A percentile compares a stretch with the other conserved stretches of the same genome.
phyloP scores from a whole-genome alignment of 1,139 yeast genomes.

The Saccharomycopsis hybrid region DNA sequence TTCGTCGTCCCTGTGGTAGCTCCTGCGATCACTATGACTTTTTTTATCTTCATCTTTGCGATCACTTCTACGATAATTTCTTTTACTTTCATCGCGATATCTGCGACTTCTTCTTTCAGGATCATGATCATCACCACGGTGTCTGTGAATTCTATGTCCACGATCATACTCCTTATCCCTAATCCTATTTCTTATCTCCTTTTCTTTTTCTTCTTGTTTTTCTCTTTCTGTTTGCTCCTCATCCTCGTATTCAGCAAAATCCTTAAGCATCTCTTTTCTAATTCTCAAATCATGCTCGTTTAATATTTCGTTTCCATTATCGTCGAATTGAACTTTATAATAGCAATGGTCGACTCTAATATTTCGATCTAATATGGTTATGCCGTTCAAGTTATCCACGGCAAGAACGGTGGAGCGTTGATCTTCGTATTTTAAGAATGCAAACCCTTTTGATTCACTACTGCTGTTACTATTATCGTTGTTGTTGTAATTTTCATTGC shows the following conservation, averaged over 20 bases:
- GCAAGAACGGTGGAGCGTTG: slow-evolving; percentile 79
- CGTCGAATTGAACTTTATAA: slow-evolving; percentile 32
- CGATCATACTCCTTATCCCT: neutral
- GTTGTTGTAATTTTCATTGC: no score
- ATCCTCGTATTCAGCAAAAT: slow-evolving; percentile 9
- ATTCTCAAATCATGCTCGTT: slow-evolving; percentile 13
- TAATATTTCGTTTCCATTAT: slow-evolving; percentile 15
- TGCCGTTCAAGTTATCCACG: slow-evolving; percentile 82
- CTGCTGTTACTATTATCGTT: slow-evolving; percentile 63
- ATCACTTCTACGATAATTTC: neutral
- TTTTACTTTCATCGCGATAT: neutral
- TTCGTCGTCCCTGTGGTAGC: no score
- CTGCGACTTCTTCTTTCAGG: neutral
- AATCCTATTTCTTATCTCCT: neutral
- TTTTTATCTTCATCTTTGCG: no score
- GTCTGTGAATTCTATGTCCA: neutral
- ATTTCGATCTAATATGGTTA: slow-evolving; percentile 45
- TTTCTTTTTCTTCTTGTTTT: neutral
- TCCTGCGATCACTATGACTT: no score
- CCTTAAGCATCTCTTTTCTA: slow-evolving; percentile 15
- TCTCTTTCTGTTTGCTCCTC: neutral
- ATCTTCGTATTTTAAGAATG: slow-evolving; percentile 76
- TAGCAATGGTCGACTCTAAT: slow-evolving; percentile 74
- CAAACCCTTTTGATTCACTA: slow-evolving; percentile 61
- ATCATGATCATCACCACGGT: neutral